These are phyloP conservation scores for Alternaria ventricosa DNA, from an alignment of 2,329 filamentous ascomycete genomes.

Conservation along the genomic window DNA sequence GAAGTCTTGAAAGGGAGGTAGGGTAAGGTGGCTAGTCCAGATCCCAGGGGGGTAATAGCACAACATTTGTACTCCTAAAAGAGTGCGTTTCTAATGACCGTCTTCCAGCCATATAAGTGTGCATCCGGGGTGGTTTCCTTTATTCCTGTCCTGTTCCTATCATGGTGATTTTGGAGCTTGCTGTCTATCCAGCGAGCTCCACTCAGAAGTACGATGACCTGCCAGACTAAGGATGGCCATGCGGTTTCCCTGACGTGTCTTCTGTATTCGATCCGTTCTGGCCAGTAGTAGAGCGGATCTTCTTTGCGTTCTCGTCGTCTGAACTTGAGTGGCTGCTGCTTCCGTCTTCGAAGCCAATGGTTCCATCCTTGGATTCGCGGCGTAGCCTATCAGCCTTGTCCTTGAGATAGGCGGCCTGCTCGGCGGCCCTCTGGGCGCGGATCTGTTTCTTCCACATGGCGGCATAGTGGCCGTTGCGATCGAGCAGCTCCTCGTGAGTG, in stretches of 20 bases:
- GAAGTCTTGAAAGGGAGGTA: neutral
- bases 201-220: neutral
- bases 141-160: neutral
- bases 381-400: constrained; percentile 58
- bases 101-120: neutral
- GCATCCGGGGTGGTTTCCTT: neutral
- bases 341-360: constrained; percentile 41
- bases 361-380: constrained; percentile 55
- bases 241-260: constrained; percentile 29
- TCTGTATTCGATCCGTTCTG: constrained; percentile 18
- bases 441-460: constrained; percentile 62
- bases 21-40: neutral
- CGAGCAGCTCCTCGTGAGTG: constrained; percentile 59
- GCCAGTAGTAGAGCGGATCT: constrained; percentile 16
- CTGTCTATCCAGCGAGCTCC: neutral
- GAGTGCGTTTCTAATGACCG: neutral
- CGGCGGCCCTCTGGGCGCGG: constrained; percentile 57
- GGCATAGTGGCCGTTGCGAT: constrained; percentile 53
- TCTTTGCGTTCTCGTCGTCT: constrained; percentile 43
- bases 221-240: constrained; percentile 34
- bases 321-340: constrained; percentile 48
- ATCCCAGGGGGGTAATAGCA: neutral
- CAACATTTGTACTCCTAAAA: neutral
- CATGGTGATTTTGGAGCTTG: neutral
- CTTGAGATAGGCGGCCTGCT: constrained; percentile 57